Evolutionary conservation across 257 asterid genomes (phyloP).

Genomic region (Oldenlandia corymbosa): DNA sequence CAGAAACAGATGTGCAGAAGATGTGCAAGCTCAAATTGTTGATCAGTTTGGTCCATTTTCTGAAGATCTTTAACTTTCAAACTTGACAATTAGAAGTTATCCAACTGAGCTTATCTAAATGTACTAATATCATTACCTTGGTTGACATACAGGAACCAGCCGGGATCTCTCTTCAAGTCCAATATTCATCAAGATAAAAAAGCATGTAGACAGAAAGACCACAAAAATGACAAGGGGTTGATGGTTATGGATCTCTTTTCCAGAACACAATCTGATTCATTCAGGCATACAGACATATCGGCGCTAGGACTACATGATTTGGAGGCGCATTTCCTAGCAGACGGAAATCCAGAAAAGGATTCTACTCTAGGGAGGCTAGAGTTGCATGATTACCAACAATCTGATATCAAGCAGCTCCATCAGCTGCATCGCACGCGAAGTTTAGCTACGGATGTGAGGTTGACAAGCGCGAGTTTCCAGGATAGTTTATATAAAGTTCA

Average conservation of each 20-base stretch:
- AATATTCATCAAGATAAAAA: conserved; percentile 23
- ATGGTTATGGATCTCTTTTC: conserved; percentile 33
- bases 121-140: conserved; percentile 6
- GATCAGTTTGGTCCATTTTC: conserved; percentile 28
- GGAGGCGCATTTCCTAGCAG: conserved; percentile 12
- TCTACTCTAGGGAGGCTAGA: conserved; percentile 21
- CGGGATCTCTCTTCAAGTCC: conserved; percentile 17
- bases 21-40: conserved; percentile 25
- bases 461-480: conserved; percentile 34
- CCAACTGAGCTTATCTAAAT: background rate
- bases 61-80: conserved; percentile 12
- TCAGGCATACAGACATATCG: conserved; percentile 23
- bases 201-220: conserved; percentile 12
- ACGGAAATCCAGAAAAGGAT: conserved; percentile 23
- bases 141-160: conserved; percentile 32
- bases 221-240: conserved; percentile 19
- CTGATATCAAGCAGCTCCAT: conserved; percentile 17
- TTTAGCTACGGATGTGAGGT: conserved; percentile 21
- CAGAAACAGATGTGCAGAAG: conserved; percentile 20
- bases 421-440: conserved; percentile 19
- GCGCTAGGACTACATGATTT: conserved; percentile 22
- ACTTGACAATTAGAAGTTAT: background rate
- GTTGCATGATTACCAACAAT: conserved; percentile 18
- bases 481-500: conserved; percentile 25
- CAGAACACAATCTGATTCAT: conserved; percentile 43